phyloP scores from a whole-genome alignment of 2,329 filamentous ascomycete genomes.

The Lasiodiplodia hormozganensis region DNA sequence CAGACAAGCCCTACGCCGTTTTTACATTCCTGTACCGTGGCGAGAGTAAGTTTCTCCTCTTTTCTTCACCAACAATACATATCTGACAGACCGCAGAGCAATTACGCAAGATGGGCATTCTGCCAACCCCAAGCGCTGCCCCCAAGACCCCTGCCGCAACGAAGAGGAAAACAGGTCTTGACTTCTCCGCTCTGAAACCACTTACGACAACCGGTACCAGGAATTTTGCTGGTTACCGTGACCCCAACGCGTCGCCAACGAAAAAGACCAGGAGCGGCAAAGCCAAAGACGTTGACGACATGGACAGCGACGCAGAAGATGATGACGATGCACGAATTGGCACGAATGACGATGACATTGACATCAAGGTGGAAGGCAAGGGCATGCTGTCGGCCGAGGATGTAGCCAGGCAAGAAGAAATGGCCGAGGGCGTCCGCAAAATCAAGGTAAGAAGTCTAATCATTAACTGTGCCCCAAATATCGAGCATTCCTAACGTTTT shows the following conservation, averaged over 20 bases:
- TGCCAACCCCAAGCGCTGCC: constrained; percentile 70
- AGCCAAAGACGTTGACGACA: constrained; percentile 64
- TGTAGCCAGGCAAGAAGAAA: constrained; percentile 72
- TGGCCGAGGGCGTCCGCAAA: constrained; percentile 80
- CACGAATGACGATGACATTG: constrained; percentile 62
- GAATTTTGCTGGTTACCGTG: constrained; percentile 88
- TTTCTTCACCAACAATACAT: neutral
- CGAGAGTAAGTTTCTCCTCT: constrained; percentile 71
- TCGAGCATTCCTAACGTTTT: neutral
- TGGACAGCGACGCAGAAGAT: constrained; percentile 81
- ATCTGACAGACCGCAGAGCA: constrained; percentile 66
- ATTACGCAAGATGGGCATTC: constrained; percentile 94
- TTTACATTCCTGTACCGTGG: constrained; percentile 99
- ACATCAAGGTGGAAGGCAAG: constrained; percentile 66
- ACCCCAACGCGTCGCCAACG: constrained; percentile 61
- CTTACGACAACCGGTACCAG: constrained; percentile 87
- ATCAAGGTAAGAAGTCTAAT: constrained; percentile 70
- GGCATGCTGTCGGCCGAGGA: constrained; percentile 70
- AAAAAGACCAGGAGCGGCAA: constrained; percentile 60
- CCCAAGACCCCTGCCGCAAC: constrained; percentile 66
- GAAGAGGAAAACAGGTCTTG: constrained; percentile 85
- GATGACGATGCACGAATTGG: constrained; percentile 66
- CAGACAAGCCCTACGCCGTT: constrained; percentile 92
- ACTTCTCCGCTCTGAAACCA: constrained; percentile 84
- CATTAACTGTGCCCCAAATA: no score